phyloP scores from a whole-genome alignment of 768 basidiomycete species.

The Kwoniella pini region DNA sequence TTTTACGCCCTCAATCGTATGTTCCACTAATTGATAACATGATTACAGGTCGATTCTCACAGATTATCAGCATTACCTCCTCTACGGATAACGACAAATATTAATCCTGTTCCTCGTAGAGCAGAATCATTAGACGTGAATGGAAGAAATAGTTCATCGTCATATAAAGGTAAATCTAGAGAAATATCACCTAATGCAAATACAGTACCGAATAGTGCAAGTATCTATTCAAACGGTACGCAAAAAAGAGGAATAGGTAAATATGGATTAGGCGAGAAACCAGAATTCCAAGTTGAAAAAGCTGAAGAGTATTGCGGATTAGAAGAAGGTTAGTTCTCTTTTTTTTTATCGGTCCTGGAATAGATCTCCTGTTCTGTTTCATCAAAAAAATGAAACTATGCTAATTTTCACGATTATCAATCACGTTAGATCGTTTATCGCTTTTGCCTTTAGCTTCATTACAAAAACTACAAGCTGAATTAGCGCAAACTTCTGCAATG shows the following conservation, averaged over 20 bases:
- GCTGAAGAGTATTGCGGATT: conserved; percentile 69
- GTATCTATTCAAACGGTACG: conserved; percentile 13
- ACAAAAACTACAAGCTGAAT: conserved; percentile 67
- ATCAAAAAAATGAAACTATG: not conserved
- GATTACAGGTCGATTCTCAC: conserved; percentile 49
- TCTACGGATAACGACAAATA: conserved; percentile 70
- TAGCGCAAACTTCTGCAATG: conserved; percentile 71
- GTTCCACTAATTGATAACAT: not conserved
- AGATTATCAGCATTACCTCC: conserved; percentile 62
- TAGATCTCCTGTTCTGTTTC: not conserved
- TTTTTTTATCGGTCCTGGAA: not conserved
- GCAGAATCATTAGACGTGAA: conserved; percentile 20
- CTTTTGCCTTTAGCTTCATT: conserved; percentile 70
- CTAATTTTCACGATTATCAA: not conserved
- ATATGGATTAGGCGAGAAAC: conserved; percentile 71
- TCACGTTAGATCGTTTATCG: conserved; percentile 65
- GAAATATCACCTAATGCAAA: conserved; percentile 56
- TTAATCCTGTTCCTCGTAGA: conserved; percentile 55
- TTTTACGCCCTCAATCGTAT: not conserved
- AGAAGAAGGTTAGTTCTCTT: conserved; percentile 62
- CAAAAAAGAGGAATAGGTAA: conserved; percentile 16
- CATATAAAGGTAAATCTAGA: conserved; percentile 57
- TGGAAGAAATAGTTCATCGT: conserved; percentile 16
- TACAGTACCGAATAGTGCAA: conserved; percentile 40
- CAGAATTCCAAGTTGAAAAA: conserved; percentile 68